Evolutionary conservation across 345 rosid genomes (phyloP), one percentile per base, ranked within the genome.

Genomic region (Schrenkiella parvula): DNA sequence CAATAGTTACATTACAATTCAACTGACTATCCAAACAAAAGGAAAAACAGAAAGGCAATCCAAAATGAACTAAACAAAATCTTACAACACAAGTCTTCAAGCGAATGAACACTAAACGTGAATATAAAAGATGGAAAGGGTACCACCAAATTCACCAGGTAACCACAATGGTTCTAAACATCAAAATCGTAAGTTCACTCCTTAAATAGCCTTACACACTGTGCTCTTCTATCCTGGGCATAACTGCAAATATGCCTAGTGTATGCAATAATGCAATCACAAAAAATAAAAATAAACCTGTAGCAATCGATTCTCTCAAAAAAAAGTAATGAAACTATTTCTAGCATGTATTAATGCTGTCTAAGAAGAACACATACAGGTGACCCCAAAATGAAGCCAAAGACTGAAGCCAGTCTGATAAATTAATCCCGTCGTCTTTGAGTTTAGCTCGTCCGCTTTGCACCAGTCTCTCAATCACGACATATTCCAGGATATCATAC

Each of bases 351-450:
- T 13, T 65, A 66, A 79, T 51, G 38, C 29, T 60, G 28, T 46
- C 18, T 54, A 83, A 67, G 78, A 82, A 56, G 75, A 65, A 76
- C 38, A 89, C 99, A 70, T 89, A 95, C 99, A 95, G 86, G 86
- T 92, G 99, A 80, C 99, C 99, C 99, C 98, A 95, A 80, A 95
- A 95, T 34, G 99, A 95, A 59, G 99, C 99, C 91, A 95, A 59
- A 1, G 98, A 92, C 66, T 92, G 99, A 71, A 95, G 97, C 99
- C 99, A 95, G 72, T 95, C 99, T 18, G 99, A 95, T 79, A 95
- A 77, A 82, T 95, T 91, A 78, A 95, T 87, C 70, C 99, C 99
- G 66, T 95, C 99, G 66, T 95, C 99, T 81, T 92, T 95, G 35
- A 95, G 86, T 83, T 95, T 95, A 79, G 87, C 97, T 38, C 98